A percentile compares a stretch with the other conserved stretches of the same genome.
Conservation (phyloP, 2,329 filamentous ascomycete species). For the Trichoderma afroharzianum region DNA sequence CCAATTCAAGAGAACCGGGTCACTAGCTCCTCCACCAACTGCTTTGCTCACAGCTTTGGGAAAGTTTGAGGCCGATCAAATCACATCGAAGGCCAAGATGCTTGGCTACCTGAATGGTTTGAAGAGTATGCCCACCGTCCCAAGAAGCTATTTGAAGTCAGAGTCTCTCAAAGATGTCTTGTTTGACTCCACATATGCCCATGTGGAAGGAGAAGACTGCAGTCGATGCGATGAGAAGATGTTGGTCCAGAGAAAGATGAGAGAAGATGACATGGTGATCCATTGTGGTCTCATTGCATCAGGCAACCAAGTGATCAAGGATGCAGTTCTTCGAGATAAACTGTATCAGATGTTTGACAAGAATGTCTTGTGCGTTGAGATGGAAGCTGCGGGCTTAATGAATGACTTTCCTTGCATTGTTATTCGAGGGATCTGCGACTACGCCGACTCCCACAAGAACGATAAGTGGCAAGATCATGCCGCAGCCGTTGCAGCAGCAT, state of each 20-base stretch:
- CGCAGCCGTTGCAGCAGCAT: conserved; percentile 32
- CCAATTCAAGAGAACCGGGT: not conserved
- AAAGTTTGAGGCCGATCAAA: conserved; percentile 1
- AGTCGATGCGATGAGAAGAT: not conserved
- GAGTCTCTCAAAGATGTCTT: not conserved
- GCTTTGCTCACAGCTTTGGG: conserved; percentile 1
- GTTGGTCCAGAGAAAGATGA: not conserved
- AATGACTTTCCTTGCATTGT: conserved; percentile 32
- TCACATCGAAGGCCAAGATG: not conserved
- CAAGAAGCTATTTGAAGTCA: not conserved
- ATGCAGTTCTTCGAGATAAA: conserved; percentile 29
- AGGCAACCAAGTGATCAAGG: conserved; percentile 36
- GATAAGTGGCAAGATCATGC: conserved; percentile 37
- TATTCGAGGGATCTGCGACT: conserved; percentile 41
- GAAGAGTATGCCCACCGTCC: not conserved
- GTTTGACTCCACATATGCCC: not conserved
- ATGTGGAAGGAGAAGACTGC: not conserved
- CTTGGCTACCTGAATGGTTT: not conserved
- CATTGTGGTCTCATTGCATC: conserved; percentile 31
- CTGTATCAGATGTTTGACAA: conserved; percentile 22
- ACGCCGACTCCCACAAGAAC: conserved; percentile 39
- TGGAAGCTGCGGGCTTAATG: conserved; percentile 31
- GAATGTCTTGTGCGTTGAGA: conserved; percentile 27
- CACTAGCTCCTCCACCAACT: conserved; percentile 1
- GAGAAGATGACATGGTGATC: not conserved